A percentile compares a stretch with the other conserved stretches of the same genome.
Evolutionary conservation across 2,329 filamentous ascomycete species (phyloP).

Genomic region (Fusarium subglutinans): DNA sequence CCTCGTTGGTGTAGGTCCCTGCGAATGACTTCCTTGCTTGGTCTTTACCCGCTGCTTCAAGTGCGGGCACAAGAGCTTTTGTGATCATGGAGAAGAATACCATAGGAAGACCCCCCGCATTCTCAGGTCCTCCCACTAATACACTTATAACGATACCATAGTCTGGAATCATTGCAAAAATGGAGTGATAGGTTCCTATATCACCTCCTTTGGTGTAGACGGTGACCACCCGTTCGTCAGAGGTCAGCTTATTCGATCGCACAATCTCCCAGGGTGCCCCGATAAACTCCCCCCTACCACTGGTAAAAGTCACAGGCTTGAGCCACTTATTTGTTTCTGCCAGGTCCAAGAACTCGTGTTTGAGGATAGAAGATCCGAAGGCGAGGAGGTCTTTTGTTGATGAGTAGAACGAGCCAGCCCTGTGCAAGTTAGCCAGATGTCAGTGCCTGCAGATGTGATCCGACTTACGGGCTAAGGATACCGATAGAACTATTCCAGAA

Average conservation of each 20-base stretch:
- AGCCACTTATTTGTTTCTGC: neutral
- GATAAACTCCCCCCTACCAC: neutral
- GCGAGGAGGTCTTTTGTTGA: constrained; percentile 12
- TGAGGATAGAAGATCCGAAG: constrained; percentile 5
- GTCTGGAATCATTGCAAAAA: constrained; percentile 1
- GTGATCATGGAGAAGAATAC: constrained; percentile 6
- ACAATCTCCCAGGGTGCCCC: constrained; percentile 11
- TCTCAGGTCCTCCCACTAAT: neutral
- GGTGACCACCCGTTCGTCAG: neutral
- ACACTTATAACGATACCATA: constrained; percentile 6
- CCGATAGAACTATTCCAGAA: constrained; percentile 7
- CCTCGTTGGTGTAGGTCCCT: neutral
- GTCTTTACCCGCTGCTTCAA: constrained; percentile 2
- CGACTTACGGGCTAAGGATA: constrained; percentile 3
- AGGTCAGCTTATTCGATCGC: constrained; percentile 8
- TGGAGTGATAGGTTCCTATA: constrained; percentile 1
- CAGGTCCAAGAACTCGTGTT: neutral
- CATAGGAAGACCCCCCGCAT: neutral
- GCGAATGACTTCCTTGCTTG: neutral
- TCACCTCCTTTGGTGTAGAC: constrained; percentile 10
- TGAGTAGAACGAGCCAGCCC: constrained; percentile 11
- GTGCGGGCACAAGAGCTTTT: neutral
- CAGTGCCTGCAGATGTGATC: fast-evolving
- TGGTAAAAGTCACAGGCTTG: neutral
- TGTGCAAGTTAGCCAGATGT: neutral